A percentile compares a stretch with the other conserved stretches of the same genome.
phyloP scores from a whole-genome alignment of 1,139 yeast species.

The Pneumocystis murina region DNA sequence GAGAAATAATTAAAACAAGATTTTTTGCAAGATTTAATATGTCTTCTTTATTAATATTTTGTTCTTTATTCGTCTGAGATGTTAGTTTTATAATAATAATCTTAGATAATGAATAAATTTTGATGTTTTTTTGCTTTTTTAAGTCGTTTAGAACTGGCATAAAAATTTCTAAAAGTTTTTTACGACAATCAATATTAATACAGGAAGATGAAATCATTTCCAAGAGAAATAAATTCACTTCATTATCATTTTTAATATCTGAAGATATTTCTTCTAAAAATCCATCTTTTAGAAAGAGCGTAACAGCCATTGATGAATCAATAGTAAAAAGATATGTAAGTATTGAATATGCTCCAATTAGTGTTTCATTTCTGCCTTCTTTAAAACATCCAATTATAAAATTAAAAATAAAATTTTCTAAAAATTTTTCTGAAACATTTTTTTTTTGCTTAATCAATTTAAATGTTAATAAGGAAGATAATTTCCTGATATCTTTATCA shows the following conservation, averaged over 20 bases:
- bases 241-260: background rate
- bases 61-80: background rate
- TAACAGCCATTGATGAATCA: background rate
- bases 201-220: background rate
- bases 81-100: background rate
- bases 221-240: background rate
- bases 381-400: background rate
- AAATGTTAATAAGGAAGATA: background rate
- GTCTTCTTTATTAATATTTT: background rate
- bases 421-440: background rate
- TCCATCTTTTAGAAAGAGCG: background rate
- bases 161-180: background rate
- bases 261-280: background rate
- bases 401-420: background rate
- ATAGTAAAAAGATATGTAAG: background rate
- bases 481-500: background rate
- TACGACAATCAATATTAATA: background rate
- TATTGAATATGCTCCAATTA: background rate
- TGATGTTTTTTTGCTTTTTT: background rate
- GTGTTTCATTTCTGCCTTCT: background rate
- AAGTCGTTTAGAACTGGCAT: background rate
- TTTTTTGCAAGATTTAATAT: background rate
- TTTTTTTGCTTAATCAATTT: background rate
- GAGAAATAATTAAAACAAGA: background rate
- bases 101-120: background rate